Percentiles rank a stretch among this genome's conserved stretches.
Evolutionary conservation across 768 basidiomycete species (phyloP).

Genomic region (Leccinum boreale): DNA sequence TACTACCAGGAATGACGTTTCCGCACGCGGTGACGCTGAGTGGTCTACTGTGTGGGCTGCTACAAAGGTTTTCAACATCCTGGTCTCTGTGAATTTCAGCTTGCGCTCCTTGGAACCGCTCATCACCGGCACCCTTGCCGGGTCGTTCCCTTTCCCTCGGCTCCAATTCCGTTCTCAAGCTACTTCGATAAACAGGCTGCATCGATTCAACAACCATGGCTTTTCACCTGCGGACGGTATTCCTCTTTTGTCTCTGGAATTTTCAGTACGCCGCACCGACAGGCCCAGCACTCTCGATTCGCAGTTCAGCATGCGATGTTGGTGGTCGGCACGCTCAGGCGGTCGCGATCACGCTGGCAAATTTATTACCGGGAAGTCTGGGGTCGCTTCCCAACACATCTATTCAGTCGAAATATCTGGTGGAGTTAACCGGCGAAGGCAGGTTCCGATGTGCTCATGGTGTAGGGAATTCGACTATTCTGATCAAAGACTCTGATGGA

Average conservation of each 20-base stretch:
- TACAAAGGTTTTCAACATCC: constrained; percentile 22
- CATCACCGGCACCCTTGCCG: constrained; percentile 1
- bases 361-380: constrained; percentile 40
- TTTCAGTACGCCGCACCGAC: constrained; percentile 12
- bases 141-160: constrained; percentile 31
- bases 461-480: too few species aligned
- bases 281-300: constrained; percentile 36
- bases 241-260: background rate
- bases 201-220: constrained; percentile 30
- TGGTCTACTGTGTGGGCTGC: constrained; percentile 5
- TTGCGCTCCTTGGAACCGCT: constrained; percentile 16
- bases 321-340: constrained; percentile 40
- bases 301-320: constrained; percentile 42
- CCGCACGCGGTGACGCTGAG: background rate
- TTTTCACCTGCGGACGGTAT: constrained; percentile 38
- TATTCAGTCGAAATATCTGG: constrained; percentile 30
- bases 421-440: constrained; percentile 38
- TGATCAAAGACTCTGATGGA: too few species aligned
- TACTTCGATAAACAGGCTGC: constrained; percentile 45
- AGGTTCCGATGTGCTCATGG: too few species aligned
- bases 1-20: background rate
- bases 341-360: constrained; percentile 51
- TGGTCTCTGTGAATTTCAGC: constrained; percentile 17
- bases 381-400: constrained; percentile 28
- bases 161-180: constrained; percentile 25